Percentiles rank a stretch among this genome's conserved stretches.
Conservation (phyloP, 306 rosid genomes). For the Quercus suber region DNA sequence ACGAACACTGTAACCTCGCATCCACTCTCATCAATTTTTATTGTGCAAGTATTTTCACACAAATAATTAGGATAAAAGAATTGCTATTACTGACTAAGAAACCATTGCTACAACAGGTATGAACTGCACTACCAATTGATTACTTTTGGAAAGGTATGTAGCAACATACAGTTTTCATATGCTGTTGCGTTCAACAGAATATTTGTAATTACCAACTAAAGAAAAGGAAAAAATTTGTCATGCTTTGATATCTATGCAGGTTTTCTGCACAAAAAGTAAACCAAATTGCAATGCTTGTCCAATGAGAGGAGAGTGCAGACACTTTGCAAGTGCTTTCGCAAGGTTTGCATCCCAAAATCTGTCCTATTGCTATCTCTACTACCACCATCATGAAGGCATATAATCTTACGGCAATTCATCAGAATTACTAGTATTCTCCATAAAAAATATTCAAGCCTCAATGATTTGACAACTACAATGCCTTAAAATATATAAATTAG, state of each 20-base stretch:
- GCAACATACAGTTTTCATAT: conserved; percentile 5
- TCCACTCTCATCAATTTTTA: conserved; percentile 4
- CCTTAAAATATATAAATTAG: conserved; percentile 7
- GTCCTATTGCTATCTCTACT: conserved; percentile 11
- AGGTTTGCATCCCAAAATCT: conserved; percentile 51
- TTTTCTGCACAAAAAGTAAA: conserved; percentile 85
- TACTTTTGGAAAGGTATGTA: conserved; percentile 87
- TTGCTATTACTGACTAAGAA: conserved; percentile 30
- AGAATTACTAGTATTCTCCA: neutral
- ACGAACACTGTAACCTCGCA: conserved; percentile 66
- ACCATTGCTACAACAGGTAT: conserved; percentile 52
- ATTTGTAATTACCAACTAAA: conserved; percentile 9
- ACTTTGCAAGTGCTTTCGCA: conserved; percentile 98
- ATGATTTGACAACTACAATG: conserved; percentile 6
- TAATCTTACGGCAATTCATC: neutral
- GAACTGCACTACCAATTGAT: conserved; percentile 97
- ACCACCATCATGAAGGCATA: conserved; percentile 2
- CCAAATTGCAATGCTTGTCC: conserved; percentile 99
- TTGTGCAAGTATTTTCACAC: neutral
- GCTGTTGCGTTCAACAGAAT: neutral
- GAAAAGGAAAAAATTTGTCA: conserved; percentile 15
- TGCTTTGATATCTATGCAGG: conserved; percentile 49
- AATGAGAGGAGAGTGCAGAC: conserved; percentile 97
- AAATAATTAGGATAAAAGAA: neutral
- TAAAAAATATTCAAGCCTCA: conserved; percentile 11